Base-by-base conservation (phyloP, 108 stramenopile species). In the Fragilaria crotonensis region DNA sequence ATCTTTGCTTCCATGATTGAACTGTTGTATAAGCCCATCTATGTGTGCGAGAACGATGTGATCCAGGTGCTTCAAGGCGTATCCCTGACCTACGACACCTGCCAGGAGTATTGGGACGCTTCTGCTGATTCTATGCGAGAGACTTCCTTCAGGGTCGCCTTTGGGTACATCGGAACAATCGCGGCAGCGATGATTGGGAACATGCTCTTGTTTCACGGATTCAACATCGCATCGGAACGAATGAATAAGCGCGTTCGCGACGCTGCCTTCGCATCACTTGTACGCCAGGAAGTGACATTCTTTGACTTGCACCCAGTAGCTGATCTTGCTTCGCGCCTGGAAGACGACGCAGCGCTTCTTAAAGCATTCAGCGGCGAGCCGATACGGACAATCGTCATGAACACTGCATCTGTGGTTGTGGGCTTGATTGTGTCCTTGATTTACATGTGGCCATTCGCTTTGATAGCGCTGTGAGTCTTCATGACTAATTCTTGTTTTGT, bases 271-370 rank as follows among this genome's bases (percentile, higher is more conserved):
- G n/a, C n/a, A n/a, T n/a, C n/a, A n/a, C n/a, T n/a, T n/a, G n/a
- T n/a, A n/a, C n/a, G 87, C 0, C 86, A 87, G 58, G 90, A 92
- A 45, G 74, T 83, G 28, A 78, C 80, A 0, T 92, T 73, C 58
- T 87, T 85, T 60, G 90, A 92, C 52, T 76, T 67, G 47, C 72
- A 70, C 14, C 94, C 1, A 65, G n/a, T n/a, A n/a, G n/a, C n/a
- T n/a, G n/a, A n/a, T n/a, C n/a, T n/a, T n/a, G n/a, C n/a, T n/a
- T n/a, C 81, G 21, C 82, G 69, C 25, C 51, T 94, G 5, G 49
- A 73, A 5, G 81, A 80, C 20, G 89, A 90, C 50, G 72, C 82
- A 7, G 70, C 84, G 3, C 23, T 83, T 54, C 57, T 84, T 20
- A 75, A 86, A 52, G 19, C 71, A 2, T 83, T 83, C 59, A 64